These are phyloP conservation scores for Lupinus albus DNA, from an alignment of 306 rosid species.

Conservation along the genomic window DNA sequence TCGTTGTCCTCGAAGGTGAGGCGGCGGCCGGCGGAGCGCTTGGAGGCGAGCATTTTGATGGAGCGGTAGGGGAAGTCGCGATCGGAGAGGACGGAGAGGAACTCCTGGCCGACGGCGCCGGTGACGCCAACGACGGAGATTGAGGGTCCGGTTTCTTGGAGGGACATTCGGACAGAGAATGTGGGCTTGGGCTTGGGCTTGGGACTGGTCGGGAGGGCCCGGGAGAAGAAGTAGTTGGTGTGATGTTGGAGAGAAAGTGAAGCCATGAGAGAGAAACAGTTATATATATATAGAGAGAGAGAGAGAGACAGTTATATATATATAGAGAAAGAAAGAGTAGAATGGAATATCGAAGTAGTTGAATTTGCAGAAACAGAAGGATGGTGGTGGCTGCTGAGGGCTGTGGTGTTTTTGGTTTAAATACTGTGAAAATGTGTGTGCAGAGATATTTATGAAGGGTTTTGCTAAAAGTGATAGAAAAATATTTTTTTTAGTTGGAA, in stretches of 20 bases:
- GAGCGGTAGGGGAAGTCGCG: constrained; percentile 93
- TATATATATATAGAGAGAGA: background rate
- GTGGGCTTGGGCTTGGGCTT: constrained; percentile 33
- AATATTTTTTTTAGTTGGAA: no score
- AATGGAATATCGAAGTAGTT: no score
- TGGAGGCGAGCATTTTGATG: constrained; percentile 96
- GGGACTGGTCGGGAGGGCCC: constrained; percentile 29
- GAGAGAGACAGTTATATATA: no score
- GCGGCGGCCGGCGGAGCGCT: constrained; percentile 81
- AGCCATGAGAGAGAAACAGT: constrained; percentile 43
- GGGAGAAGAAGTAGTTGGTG: constrained; percentile 39
- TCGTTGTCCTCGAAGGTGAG: constrained; percentile 58
- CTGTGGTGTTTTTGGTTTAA: no score
- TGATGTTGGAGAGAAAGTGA: constrained; percentile 51
- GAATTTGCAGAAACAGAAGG: no score
- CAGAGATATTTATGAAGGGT: no score
- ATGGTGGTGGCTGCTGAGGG: no score
- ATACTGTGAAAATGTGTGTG: no score
- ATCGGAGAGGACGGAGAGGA: constrained; percentile 89
- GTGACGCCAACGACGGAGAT: constrained; percentile 93
- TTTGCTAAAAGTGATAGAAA: no score
- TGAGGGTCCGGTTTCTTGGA: constrained; percentile 73
- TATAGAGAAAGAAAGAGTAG: no score
- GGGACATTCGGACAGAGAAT: constrained; percentile 62
- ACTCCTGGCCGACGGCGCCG: constrained; percentile 98